Evolutionary conservation across 768 basidiomycete genomes (phyloP).

Genomic region (Sutorius australiensis): DNA sequence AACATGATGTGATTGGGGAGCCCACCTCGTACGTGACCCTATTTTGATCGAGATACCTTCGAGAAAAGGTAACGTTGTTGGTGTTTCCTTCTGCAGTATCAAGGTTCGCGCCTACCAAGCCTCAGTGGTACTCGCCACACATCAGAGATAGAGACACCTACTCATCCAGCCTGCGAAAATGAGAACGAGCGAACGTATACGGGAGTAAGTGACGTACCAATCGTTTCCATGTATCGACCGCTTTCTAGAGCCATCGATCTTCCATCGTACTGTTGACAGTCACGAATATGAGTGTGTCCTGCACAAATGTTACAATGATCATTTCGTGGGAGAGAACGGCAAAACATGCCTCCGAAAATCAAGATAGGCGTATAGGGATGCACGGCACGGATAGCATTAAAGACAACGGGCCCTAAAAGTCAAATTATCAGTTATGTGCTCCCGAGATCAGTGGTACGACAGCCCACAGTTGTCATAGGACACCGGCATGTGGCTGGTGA

Average conservation of each 20-base stretch:
- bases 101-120: conserved; percentile 44
- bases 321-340: background rate
- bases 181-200: background rate
- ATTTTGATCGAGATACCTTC: conserved; percentile 79
- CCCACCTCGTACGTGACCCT: conserved; percentile 69
- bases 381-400: conserved; percentile 65
- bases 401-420: conserved; percentile 61
- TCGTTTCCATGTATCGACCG: conserved; percentile 90
- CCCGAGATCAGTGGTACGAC: background rate
- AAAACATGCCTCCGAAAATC: conserved; percentile 64
- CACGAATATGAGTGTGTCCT: conserved; percentile 49
- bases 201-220: conserved; percentile 46
- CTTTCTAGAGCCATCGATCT: conserved; percentile 55
- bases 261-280: conserved; percentile 25
- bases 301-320: background rate
- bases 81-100: conserved; percentile 34
- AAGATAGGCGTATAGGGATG: conserved; percentile 77
- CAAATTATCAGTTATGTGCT: background rate
- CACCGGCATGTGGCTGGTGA: conserved; percentile 79
- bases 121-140: background rate
- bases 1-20: background rate
- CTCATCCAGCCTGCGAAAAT: conserved; percentile 54
- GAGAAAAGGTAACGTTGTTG: conserved; percentile 56
- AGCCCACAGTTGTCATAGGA: conserved; percentile 58
- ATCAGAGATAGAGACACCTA: conserved; percentile 26